Evolutionary conservation across 176 grass and related monocot genomes (phyloP), one percentile per base, ranked within the genome.

Genomic region (Chrysopogon serrulatus): DNA sequence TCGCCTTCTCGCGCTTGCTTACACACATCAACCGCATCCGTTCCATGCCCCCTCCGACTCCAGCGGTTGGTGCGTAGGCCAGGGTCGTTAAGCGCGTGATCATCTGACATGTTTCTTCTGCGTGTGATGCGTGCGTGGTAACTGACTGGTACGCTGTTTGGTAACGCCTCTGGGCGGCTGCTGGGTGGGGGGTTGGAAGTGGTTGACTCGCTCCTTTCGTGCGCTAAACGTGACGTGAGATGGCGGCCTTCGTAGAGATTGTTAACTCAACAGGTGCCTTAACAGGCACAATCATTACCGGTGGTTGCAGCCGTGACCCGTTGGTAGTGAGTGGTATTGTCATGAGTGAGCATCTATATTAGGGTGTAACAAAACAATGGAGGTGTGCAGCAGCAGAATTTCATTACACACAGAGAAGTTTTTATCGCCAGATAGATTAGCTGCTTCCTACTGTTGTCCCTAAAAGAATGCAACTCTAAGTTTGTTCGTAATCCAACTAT

Each of bases 141-240:
- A 73, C 70, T 19, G 70, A 48, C 70, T 47, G 42, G 3, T 84
- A 19, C 17, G 12, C 65, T 5, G 19, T 53, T 21, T 36, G 68
- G 47, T 41, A 34, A 87, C 53, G 62, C 39, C 41, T 23, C 65
- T 53, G 19, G 19, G 73, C 18, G 63, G 30, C 71, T 65, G 49
- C 28, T 45, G 45, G 36, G 15, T 41, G 21, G 74, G 73, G 61
- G 70, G 74, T 74, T 84, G 76, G 80, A 84, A 63, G 89, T 91
- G 61, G 85, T 87, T 91, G 85, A 87, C 89, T 87, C 36, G 89
- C 89, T 69, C 84, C 89, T 91, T 87, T 76, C 85, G 75, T 87
- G 68, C 69, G 23, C 63, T 80, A 80, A 76, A 76, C 76, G 26
- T 80, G 89, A 87, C 81, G 76, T 84, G 85, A 76, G 85, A 71